phyloP scores from a whole-genome alignment of 768 basidiomycete genomes.

The Termitomyces sp. region DNA sequence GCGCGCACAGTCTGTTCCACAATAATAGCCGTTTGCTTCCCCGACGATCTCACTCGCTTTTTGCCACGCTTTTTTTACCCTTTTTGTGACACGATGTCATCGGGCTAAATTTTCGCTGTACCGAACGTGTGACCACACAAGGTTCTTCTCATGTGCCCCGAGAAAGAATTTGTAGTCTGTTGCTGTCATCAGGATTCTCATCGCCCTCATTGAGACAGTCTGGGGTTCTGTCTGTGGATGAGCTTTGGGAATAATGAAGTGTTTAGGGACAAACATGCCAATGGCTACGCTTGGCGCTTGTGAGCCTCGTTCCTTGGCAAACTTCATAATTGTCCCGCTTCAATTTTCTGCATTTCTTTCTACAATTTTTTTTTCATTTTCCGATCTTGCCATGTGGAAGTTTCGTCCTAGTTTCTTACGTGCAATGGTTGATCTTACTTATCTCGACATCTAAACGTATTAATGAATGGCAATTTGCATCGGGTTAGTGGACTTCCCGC shows the following conservation, averaged over 20 bases:
- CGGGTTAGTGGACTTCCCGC: not conserved
- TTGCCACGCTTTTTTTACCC: not conserved
- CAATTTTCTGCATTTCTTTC: not conserved
- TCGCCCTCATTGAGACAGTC: not conserved
- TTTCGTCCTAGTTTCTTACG: not conserved
- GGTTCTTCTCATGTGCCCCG: not conserved
- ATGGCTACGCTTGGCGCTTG: not conserved
- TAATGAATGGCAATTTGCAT: not conserved
- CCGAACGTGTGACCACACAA: not conserved
- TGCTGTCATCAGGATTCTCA: not conserved
- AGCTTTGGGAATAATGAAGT: not conserved
- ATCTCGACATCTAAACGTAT: not conserved
- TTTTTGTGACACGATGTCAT: conserved; percentile 6
- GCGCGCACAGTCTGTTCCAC: conserved; percentile 4
- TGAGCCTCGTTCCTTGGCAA: conserved; percentile 1
- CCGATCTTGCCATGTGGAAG: not conserved
- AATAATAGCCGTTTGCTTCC: conserved; percentile 4
- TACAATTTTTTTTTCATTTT: not conserved
- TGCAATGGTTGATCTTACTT: not conserved
- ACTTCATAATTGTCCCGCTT: not conserved
- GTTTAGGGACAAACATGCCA: not conserved
- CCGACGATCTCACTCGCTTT: conserved; percentile 1
- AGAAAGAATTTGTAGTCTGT: not conserved
- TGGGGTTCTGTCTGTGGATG: not conserved
- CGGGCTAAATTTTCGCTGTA: conserved; percentile 8